Evolutionary conservation across 2,329 filamentous ascomycete species (phyloP), one percentile per base, ranked within the genome.

Genomic region (Trichoderma sp.): DNA sequence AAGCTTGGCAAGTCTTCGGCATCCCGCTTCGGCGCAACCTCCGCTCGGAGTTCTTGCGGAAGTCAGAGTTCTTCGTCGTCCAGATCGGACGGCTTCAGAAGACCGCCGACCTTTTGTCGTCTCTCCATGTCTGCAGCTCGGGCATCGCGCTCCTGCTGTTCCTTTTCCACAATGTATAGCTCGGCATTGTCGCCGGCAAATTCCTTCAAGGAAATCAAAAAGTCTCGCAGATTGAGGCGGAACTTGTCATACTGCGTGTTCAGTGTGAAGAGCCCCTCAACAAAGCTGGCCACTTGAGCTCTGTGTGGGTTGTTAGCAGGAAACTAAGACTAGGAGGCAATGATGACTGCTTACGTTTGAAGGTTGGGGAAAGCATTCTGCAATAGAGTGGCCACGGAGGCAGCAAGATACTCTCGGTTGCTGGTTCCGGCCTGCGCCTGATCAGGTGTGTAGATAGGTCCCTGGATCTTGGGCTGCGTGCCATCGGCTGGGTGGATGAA

Each of bases 61-160:
- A 94, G 92, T 97, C 93, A 97, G 80, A 94, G 85, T 81, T 94
- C 91, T 75, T 94, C 92, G 74, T 94, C 92, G 72, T 93, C 94
- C 77, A 99, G 87, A 79, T 99, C 95, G n/a, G 93, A 95, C 59
- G 95, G 96, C 84, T 99, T 98, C 76, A 99, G 84, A 70, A 99
- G 85, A 75, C 96, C 95, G 73, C 95, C 94, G 67, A 99, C 93
- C 85, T 97, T 98, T 82, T 94, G 92, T 70, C 92, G 89, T 73
- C 94, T 90, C 80, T 97, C 93, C 74, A 94, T 90, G 78, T 99
- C 96, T 25, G 93, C 92, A 58, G 91, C 89, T 78, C 94, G 93
- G 56, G 92, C 92, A 73, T 94, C 92, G 71, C 89, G 89, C 70
- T 94, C 90, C 71, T 93, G 93, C 79, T 96, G 91, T 80, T 99